Percentiles rank a stretch among this genome's conserved stretches.
Evolutionary conservation across 1,284 basidiomycete genomes (phyloP).

Genomic region (Entoloma clypeatum): DNA sequence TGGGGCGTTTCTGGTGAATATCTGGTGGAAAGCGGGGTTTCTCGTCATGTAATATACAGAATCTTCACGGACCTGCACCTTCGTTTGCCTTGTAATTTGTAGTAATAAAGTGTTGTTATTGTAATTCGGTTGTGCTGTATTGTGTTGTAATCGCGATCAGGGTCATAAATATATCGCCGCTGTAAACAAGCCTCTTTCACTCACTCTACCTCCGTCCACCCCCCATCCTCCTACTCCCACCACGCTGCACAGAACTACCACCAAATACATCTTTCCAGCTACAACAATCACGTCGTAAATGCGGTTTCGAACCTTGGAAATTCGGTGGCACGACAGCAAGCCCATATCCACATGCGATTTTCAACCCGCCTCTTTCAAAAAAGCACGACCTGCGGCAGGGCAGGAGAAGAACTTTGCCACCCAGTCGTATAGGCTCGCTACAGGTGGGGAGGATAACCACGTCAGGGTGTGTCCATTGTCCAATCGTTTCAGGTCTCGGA

Average conservation of each 20-base stretch:
- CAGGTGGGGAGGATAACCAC: constrained; percentile 96
- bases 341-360: constrained; percentile 95
- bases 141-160: no score
- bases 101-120: no score
- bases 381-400: constrained; percentile 57
- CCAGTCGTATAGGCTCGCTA: constrained; percentile 86
- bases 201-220: no score
- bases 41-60: constrained; percentile 31
- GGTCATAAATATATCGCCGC: no score
- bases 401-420: constrained; percentile 55
- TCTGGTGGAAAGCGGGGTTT: constrained; percentile 39
- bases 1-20: constrained; percentile 44
- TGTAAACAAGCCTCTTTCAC: no score
- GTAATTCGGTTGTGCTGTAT: no score
- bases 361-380: constrained; percentile 75
- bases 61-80: constrained; percentile 40
- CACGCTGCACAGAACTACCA: no score
- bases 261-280: constrained; percentile 15
- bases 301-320: constrained; percentile 84
- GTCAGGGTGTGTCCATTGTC: constrained; percentile 69
- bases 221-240: no score
- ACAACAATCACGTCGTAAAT: constrained; percentile 37
- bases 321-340: constrained; percentile 93
- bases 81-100: constrained; percentile 27
- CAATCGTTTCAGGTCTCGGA: constrained; percentile 7